Conservation (phyloP, 257 asterid genomes). For the Lantana camara region DNA sequence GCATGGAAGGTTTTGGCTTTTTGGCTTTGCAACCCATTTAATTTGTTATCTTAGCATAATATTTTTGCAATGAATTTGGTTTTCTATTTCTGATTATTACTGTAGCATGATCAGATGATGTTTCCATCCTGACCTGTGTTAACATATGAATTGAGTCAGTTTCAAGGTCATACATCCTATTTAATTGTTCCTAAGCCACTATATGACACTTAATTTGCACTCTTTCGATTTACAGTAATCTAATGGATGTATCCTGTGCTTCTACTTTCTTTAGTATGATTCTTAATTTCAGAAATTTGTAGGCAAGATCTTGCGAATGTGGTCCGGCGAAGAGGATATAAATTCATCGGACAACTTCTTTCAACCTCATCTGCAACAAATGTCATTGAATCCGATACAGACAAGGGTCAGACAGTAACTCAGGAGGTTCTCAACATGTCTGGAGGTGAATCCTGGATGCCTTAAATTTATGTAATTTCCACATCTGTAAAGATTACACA, state of each 20-base stretch:
- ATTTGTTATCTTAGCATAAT: neutral
- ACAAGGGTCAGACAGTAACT: slow-evolving; percentile 38
- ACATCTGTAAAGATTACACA: slow-evolving; percentile 2
- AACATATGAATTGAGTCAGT: neutral
- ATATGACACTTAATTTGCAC: neutral
- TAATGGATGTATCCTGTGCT: slow-evolving; percentile 1
- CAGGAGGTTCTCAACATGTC: slow-evolving; percentile 28
- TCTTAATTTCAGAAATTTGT: slow-evolving; percentile 9
- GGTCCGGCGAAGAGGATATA: slow-evolving; percentile 94
- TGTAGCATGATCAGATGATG: neutral
- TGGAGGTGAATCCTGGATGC: slow-evolving; percentile 41
- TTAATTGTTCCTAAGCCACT: neutral
- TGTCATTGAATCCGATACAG: slow-evolving; percentile 26
- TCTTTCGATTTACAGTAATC: slow-evolving; percentile 12
- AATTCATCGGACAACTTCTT: slow-evolving; percentile 64
- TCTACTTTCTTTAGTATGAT: slow-evolving; percentile 18
- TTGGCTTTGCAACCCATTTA: slow-evolving; percentile 4
- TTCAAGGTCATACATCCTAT: neutral
- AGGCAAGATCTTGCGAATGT: slow-evolving; percentile 78
- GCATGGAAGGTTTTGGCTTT: slow-evolving; percentile 71
- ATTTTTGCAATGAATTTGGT: neutral
- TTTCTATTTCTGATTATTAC: neutral
- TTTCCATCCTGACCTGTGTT: neutral
- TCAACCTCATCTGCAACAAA: slow-evolving; percentile 34
- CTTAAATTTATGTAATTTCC: slow-evolving; percentile 21